Evolutionary conservation across 2,329 filamentous ascomycete genomes (phyloP), one percentile per base, ranked within the genome.

Genomic region (Chlorencoelia australis): DNA sequence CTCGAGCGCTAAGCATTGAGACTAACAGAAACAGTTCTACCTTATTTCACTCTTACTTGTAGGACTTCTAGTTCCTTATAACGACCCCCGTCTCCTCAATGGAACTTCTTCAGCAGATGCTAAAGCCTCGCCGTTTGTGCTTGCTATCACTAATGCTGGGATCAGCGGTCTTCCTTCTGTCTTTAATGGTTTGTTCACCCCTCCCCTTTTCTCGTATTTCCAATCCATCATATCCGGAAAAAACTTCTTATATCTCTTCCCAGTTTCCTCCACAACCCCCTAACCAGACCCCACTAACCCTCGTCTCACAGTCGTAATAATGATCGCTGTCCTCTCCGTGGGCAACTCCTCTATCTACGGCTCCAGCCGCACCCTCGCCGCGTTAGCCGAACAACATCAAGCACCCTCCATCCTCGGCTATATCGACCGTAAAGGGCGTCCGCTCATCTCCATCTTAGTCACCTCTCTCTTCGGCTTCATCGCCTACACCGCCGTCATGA

Each of bases 321-420:
- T 94, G 56, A 75, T 94, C 43, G 82, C 87, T 17, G 86, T 94
- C 18, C 66, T 94, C 20, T 91, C 85, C 1, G 87, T 94, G 43
- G 86, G 86, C 40, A 94, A 94, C 61, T 89, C 84, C 9, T 80
- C 86, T 46, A 82, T 95, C 42, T 95, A 94, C 52, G 88, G 86
- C 29, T 88, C 84, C 17, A 91, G 84, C 1, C 79, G 88, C 48
- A 94, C 88, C 2, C 74, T 95, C 7, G 85, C 86, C 21, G 87
- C 88, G 3, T 72, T 95, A 1, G 86, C 87, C 18, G 86, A 94
- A 57, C 85, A 91, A 59, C 72, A 77, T 36, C 85, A 91, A 55
- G 86, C 84, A 0, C 86, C 87, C 4, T 69, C 65, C 43, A 65
- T 87, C 47, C 68, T 94, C 27, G 74, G 74, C 38, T 94, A 89